Conservation (phyloP, 176 grass and related monocot species). For the Carex scoparia region DNA sequence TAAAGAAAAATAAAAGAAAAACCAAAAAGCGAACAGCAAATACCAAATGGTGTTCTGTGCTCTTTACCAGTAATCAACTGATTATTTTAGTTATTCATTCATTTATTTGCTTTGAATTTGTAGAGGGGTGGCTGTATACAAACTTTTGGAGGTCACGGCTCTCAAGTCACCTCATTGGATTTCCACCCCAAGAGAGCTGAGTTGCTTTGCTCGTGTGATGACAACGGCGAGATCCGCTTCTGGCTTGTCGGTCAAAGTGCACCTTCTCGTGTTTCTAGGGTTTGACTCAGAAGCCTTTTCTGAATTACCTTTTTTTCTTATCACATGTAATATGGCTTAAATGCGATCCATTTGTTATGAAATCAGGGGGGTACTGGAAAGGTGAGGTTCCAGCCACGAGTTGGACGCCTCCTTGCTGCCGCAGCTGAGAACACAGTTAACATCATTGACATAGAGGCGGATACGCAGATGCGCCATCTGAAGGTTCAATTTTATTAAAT, state of each 20-base stretch:
- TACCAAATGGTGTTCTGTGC: background rate
- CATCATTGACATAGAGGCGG: conserved; percentile 68
- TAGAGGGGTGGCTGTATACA: conserved; percentile 33
- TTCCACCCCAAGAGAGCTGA: too few relatives aligned
- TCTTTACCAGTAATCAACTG: background rate
- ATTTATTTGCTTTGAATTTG: conserved; percentile 20
- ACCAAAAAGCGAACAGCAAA: background rate
- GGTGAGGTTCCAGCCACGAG: conserved; percentile 81
- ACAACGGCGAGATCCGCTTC: background rate
- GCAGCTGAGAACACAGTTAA: conserved; percentile 60
- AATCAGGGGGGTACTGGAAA: conserved; percentile 61
- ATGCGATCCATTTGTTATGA: conserved; percentile 22
- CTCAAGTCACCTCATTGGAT: background rate
- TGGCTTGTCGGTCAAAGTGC: conserved; percentile 49
- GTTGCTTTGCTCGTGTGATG: too few relatives aligned
- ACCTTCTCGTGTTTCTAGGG: conserved; percentile 45
- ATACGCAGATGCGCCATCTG: conserved; percentile 22
- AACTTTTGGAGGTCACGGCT: conserved; percentile 45
- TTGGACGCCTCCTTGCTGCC: conserved; percentile 72
- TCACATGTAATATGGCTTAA: conserved; percentile 6
- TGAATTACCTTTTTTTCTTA: background rate
- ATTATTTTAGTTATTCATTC: background rate
- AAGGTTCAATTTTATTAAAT: conserved; percentile 45
- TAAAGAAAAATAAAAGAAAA: background rate
- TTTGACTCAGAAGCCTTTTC: conserved; percentile 13